A percentile compares a stretch with the other conserved stretches of the same genome.
Conservation (phyloP, 495 filamentous ascomycete genomes). For the Tuber aestivum region DNA sequence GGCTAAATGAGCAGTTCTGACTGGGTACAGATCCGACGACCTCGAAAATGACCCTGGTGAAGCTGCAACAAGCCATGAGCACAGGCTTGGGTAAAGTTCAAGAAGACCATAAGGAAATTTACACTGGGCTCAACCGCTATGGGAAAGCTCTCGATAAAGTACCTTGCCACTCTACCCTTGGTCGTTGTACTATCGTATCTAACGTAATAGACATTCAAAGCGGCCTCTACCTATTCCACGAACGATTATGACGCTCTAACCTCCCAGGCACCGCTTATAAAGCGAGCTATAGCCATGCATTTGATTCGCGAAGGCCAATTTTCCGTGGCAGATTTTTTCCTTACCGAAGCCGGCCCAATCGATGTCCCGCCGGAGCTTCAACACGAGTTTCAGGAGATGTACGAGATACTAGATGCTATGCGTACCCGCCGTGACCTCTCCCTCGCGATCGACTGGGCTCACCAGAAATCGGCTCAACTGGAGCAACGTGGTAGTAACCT, state of each 20-base stretch:
- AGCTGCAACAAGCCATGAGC: constrained; percentile 76
- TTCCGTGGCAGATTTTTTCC: constrained; percentile 72
- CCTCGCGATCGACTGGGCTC: constrained; percentile 83
- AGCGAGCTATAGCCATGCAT: constrained; percentile 93
- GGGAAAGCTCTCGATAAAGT: constrained; percentile 79
- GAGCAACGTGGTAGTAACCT: constrained; percentile 83
- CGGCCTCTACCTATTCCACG: constrained; percentile 72
- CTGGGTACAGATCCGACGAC: constrained; percentile 57
- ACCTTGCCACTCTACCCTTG: background rate
- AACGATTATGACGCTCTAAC: constrained; percentile 77
- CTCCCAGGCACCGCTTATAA: constrained; percentile 67
- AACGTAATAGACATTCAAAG: constrained; percentile 60
- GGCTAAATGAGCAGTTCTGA: constrained; percentile 15
- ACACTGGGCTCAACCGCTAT: constrained; percentile 71
- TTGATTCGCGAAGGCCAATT: constrained; percentile 92
- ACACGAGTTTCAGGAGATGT: constrained; percentile 78
- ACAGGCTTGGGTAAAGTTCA: constrained; percentile 69
- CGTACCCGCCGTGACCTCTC: constrained; percentile 61
- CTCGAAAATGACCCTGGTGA: constrained; percentile 65
- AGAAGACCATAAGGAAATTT: constrained; percentile 70
- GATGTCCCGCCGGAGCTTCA: constrained; percentile 53
- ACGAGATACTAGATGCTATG: constrained; percentile 74
- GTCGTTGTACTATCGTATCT: constrained; percentile 18
- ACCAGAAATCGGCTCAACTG: constrained; percentile 59
- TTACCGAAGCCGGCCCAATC: constrained; percentile 54